Evolutionary conservation across 495 filamentous ascomycete species (phyloP), one percentile per base, ranked within the genome.

Genomic region (Chaetomidium leptoderma): DNA sequence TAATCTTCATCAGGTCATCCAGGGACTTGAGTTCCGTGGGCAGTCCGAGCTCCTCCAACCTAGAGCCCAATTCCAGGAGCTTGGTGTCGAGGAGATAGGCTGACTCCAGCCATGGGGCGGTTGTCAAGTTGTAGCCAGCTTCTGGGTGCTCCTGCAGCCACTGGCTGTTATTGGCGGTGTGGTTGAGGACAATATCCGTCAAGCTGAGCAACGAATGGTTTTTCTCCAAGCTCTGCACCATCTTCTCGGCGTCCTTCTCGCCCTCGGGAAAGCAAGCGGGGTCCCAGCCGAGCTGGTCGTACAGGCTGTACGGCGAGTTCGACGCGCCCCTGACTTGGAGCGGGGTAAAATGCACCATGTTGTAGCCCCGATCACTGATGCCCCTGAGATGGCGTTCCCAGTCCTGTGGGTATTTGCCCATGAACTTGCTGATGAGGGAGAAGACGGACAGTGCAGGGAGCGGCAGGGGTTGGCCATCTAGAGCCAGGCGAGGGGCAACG

Each of bases 291-390:
- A 92, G 77, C 73, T 97, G 95, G 65, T 99, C 88, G 66, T 87
- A 95, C 55, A 99, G 83, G 70, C 92, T 97, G 78, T 97, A 99
- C 0, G 95, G 95, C 11, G 95, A 97, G 68, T 97, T 95, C 14
- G 92, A 97, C 14, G 76, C 80, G 26, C 95, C 95, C 44, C 95
- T 83, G 53, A 88, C 78, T 80, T 91, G 93, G 63, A 97, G 76
- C 8, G 95, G 95, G 5, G 95, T 96, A 67, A 97, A 99, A 71
- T 99, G 95, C 53, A 99, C 83, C 90, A 97, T 96, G 71, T 99
- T 99, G 75, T 99, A 99, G 7, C 91, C 90, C 35, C 93, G 81
- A 48, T 87, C 83, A 58, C 86, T 84, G 61, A 97, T 93, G 39
- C 93, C 93, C 59, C 81, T 77, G 51, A 97, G 79, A 67, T 97